Evolutionary conservation across 345 rosid genomes (phyloP), one percentile per base, ranked within the genome.

Genomic region (Mallotus nudiflorus): DNA sequence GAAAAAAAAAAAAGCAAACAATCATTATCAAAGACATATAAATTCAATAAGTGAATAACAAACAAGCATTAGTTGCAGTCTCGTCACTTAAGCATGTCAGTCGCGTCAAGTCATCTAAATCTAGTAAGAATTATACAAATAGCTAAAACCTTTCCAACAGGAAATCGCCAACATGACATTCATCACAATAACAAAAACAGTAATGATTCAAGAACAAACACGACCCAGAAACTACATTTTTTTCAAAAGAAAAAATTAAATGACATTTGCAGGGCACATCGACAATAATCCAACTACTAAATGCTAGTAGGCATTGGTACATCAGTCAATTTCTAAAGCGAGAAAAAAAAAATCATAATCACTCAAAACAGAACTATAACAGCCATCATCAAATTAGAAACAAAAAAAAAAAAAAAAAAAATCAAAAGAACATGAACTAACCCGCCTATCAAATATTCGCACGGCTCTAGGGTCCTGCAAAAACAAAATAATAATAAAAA

Each of bases 371-470:
- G 16, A 72, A 64, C 25, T 28, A 57, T 18, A 39, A n/a, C n/a
- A n/a, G n/a, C n/a, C n/a, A n/a, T n/a, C n/a, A n/a, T n/a, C n/a
- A n/a, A n/a, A n/a, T n/a, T n/a, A n/a, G n/a, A n/a, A n/a, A n/a
- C n/a, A n/a, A n/a, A n/a, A n/a, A n/a, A n/a, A n/a, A 33, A 22
- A 25, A 12, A 48, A 25, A 13, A 42, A 53, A 56, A 16, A 40
- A 70, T n/a, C 49, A 51, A 12, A 49, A 45, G 55, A 62, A 52
- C 20, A 61, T 7, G 72, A 77, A 85, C 93, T 78, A 48, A 95
- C 99, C 93, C 93, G 85, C 57, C 97, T 96, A 75, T 95, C 97
- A 59, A 92, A 95, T 75, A 95, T 61, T 48, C 97, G 88, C 76
- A 95, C 85, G 62, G 97, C 91, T 82, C 97, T 85, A 2, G 85